These are phyloP conservation scores for Dipteronia sinensis DNA, from an alignment of 345 rosid species.

Conservation along the genomic window DNA sequence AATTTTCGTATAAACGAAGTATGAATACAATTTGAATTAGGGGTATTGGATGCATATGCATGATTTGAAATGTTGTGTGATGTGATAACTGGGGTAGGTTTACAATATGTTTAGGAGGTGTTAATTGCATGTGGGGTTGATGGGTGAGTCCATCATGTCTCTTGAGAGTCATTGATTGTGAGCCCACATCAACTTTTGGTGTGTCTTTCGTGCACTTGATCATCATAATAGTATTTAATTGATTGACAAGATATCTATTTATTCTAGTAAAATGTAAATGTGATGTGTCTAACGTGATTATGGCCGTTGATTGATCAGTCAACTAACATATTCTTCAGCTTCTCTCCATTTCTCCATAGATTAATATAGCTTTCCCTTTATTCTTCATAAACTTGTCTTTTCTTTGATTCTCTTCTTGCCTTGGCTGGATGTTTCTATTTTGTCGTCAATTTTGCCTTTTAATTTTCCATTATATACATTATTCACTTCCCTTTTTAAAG, in stretches of 20 bases:
- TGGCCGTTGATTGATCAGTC: not conserved
- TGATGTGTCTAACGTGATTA: not conserved
- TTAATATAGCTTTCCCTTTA: not conserved
- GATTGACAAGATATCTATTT: too few relatives aligned
- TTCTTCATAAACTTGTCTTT: constrained; percentile 2
- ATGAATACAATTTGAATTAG: too few relatives aligned
- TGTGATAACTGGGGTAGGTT: constrained; percentile 20
- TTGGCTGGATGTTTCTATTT: too few relatives aligned
- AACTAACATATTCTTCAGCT: not conserved
- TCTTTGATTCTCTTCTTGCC: not conserved
- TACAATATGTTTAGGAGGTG: constrained; percentile 21
- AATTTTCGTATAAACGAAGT: not conserved
- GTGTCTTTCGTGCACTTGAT: constrained; percentile 26
- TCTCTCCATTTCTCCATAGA: not conserved
- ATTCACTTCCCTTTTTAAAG: too few relatives aligned
- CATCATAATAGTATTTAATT: constrained; percentile 7
- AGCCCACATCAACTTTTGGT: constrained; percentile 9
- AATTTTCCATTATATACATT: not conserved
- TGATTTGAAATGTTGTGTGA: constrained; percentile 17
- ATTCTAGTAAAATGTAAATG: not conserved
- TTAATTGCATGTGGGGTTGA: constrained; percentile 31
- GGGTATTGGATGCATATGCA: not conserved
- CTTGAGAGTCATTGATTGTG: not conserved
- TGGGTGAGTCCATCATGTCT: constrained; percentile 10
- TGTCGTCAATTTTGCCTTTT: too few relatives aligned